Percentiles rank a stretch among this genome's conserved stretches.
Conservation (phyloP, 2,329 filamentous ascomycete species). For the Nothophoma quercina region DNA sequence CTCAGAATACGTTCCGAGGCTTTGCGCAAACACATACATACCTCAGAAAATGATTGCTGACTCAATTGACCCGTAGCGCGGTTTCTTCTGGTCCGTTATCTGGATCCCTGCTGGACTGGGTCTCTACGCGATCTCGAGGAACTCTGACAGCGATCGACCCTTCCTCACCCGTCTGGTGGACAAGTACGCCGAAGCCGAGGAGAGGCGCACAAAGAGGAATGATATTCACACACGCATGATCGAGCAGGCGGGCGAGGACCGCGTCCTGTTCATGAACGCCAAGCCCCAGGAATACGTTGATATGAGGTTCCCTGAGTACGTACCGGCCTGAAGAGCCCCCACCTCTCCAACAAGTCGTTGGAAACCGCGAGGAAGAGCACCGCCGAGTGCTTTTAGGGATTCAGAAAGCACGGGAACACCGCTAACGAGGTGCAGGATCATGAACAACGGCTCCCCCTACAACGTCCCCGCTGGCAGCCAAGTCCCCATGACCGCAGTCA, state of each 20-base stretch:
- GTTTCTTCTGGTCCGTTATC: slow-evolving; percentile 61
- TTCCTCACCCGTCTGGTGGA: slow-evolving; percentile 61
- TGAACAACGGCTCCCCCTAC: slow-evolving; percentile 69
- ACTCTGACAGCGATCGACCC: slow-evolving; percentile 49
- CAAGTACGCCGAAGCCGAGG: slow-evolving; percentile 62
- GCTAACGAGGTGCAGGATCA: slow-evolving; percentile 57
- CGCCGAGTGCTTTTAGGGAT: not conserved
- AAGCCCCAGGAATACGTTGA: slow-evolving; percentile 59
- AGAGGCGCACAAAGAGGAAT: slow-evolving; percentile 64
- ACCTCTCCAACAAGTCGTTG: not conserved
- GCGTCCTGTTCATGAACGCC: slow-evolving; percentile 64
- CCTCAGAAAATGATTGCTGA: slow-evolving; percentile 22
- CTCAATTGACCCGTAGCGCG: slow-evolving; percentile 44
- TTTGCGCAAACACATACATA: not conserved
- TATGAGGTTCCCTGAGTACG: slow-evolving; percentile 71
- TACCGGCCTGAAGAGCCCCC: slow-evolving; percentile 26
- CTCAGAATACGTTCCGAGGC: not conserved
- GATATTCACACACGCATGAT: slow-evolving; percentile 66
- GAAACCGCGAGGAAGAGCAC: not conserved
- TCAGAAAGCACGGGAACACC: not conserved
- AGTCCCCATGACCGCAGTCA: slow-evolving; percentile 65
- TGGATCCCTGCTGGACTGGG: slow-evolving; percentile 56
- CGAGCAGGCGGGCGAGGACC: slow-evolving; percentile 69
- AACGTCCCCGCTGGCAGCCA: slow-evolving; percentile 70
- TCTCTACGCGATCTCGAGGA: slow-evolving; percentile 56